Evolutionary conservation across 2,329 filamentous ascomycete genomes (phyloP), one percentile per base, ranked within the genome.

Genomic region (Sarocladium oryzae): DNA sequence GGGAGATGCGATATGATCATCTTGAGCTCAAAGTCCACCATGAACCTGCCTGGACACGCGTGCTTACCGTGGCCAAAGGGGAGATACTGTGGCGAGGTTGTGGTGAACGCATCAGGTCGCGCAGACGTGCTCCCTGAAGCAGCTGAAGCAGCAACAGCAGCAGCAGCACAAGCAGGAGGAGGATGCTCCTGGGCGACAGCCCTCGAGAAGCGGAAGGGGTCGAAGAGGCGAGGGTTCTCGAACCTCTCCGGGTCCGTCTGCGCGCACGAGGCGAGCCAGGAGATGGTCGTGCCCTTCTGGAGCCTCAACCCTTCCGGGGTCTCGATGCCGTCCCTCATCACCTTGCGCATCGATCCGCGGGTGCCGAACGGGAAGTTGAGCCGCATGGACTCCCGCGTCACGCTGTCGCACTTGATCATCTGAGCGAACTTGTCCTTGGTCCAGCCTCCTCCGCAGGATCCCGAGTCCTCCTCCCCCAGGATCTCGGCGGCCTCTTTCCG

Each of bases 201-300:
- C 6, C 33, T 36, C n/a, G 69, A 67, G 50, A 70, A 74, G 1
- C 71, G 62, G 50, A 71, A 73, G 0, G 69, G 70, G 16, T 73
- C 70, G 54, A 63, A 74, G 21, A 66, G 65, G 7, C 58, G 26
- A 0, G 69, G 61, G 2, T 72, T 64, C 7, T 66, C 62, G 36
- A 67, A 64, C 1, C 40, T 51, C 1, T 64, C 62, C 3, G 51
- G 51, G 40, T 72, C 66, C 0, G 54, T 61, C 9, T 66, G 63
- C 5, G 60, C 58, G 0, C 61, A 62, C 15, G 61, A 60, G 0
- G 59, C 56, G 7, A 69, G 57, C 54, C 69, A 64, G 1, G 66
- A 67, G 10, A 68, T 54, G 15, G 65, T 41, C 2, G 61, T 59
- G 3, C 65, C 67, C 38, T 62, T 61, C 8, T 65, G 66, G 2